Base-by-base conservation (phyloP, 768 basidiomycete species). In the Boletus vermiculosoides region DNA sequence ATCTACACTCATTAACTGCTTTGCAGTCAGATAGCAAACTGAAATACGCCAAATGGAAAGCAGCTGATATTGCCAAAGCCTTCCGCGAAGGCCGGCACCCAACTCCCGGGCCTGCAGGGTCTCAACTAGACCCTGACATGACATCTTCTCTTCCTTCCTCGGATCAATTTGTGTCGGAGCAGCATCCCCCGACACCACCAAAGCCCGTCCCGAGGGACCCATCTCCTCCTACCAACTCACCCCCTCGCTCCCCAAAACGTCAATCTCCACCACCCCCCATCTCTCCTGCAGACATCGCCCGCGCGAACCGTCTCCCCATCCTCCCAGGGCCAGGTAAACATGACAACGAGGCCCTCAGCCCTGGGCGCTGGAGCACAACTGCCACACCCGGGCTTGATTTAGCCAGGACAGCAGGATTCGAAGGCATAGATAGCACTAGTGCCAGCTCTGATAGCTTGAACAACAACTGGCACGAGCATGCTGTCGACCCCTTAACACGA, bases 31-130 rank as follows among this genome's bases (percentile, higher is more conserved):
- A 86, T 63, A 90, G 90, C 60, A 98, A 97, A 73, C 83, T 96
- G 36, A 86, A 84, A 54, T 99, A 98, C 73, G 84, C 94, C 5
- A 93, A 97, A 71, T 99, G 97, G 95, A 98, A 98, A 71, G 96
- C 96, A 37, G 88, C 90, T 13, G 94, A 97, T 59, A 94, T 98
- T 20, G 85, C 92, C 18, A 98, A 92, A 71, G 94, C 96, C 1
- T 83, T 94, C 67, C 86, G 95, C n/a, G 96, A 98, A 71, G 95
- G 97, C 5, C 83, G 90, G 22, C 84, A 80, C 62, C 94, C 96
- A 11, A 74, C 77, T 2, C 83, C 94, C 2, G 96, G 92, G 2
- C 89, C 92, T 56, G 85, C 89, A 46, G 84, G 80, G 50, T 77
- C 71, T 44, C 52, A 70, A 2, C 41, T 66, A 12, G 65, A 67